These are phyloP conservation scores for Orbilia quercus DNA, from an alignment of 2,329 filamentous ascomycete genomes.

Conservation along the genomic window DNA sequence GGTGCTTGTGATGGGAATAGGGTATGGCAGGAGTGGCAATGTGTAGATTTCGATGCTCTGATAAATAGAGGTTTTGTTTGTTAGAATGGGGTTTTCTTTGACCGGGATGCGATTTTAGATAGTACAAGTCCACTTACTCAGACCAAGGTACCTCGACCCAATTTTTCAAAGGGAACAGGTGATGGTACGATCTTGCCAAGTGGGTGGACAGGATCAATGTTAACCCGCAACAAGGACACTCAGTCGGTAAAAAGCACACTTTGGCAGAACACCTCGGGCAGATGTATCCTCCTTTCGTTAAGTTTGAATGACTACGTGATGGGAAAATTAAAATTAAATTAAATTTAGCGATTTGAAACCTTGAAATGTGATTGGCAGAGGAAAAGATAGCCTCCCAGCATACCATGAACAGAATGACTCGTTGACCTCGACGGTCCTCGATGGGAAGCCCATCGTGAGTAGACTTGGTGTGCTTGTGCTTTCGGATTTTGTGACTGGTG, in stretches of 20 bases:
- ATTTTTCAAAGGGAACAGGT: slow-evolving; percentile 87
- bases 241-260: slow-evolving; percentile 88
- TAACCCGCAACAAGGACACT: slow-evolving; percentile 89
- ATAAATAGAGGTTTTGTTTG: neutral
- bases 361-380: neutral
- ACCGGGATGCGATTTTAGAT: neutral
- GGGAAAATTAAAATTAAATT: neutral
- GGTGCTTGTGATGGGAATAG: slow-evolving; percentile 70
- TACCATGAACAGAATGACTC: slow-evolving; percentile 84
- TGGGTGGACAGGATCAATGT: slow-evolving; percentile 95
- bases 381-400: neutral
- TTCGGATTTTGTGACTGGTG: slow-evolving; percentile 79
- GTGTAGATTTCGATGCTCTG: slow-evolving; percentile 69
- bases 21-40: slow-evolving; percentile 82
- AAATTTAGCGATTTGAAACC: neutral
- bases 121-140: slow-evolving; percentile 61
- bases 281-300: slow-evolving; percentile 77
- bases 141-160: slow-evolving; percentile 92
- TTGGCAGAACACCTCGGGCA: slow-evolving; percentile 90
- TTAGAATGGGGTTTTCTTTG: neutral
- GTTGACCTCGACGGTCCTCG: slow-evolving; percentile 77
- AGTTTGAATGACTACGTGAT: slow-evolving; percentile 56
- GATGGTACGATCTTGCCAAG: slow-evolving; percentile 90
- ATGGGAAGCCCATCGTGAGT: slow-evolving; percentile 98
- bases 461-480: slow-evolving; percentile 73